Evolutionary conservation across 169 alveolate genomes (phyloP).

Genomic region (Plasmodium knowlesi): DNA sequence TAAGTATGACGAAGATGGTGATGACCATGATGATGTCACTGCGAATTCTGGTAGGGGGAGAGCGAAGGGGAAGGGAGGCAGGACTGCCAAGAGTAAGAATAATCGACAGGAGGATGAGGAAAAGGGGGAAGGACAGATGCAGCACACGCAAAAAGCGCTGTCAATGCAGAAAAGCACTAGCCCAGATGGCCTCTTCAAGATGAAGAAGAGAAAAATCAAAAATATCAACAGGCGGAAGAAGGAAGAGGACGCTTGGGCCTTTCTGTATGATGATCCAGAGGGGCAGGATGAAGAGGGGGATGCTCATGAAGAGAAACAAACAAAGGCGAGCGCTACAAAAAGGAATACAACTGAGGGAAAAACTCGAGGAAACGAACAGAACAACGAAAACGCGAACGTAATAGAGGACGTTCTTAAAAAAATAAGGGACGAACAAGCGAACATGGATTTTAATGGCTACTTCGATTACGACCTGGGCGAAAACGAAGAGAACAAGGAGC

Average conservation of each 20-base stretch:
- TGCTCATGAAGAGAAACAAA: background rate
- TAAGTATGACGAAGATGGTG: constrained; percentile 15
- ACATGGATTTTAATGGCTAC: constrained; percentile 17
- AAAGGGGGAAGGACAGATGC: background rate
- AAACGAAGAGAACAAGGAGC: constrained; percentile 61
- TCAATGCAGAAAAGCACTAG: background rate
- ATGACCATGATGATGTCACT: background rate
- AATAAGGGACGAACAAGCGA: constrained; percentile 41
- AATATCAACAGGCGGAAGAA: constrained; percentile 57
- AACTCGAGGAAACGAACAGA: background rate
- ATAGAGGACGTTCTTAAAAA: constrained; percentile 63
- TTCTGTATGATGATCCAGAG: constrained; percentile 24
- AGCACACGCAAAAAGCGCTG: background rate
- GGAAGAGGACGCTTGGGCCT: constrained; percentile 60
- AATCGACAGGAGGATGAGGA: background rate
- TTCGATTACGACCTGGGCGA: constrained; percentile 32
- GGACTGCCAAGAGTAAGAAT: background rate
- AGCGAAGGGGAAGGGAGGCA: background rate
- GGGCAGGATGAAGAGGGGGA: background rate
- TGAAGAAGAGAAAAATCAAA: constrained; percentile 56
- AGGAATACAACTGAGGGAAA: background rate
- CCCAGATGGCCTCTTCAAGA: background rate
- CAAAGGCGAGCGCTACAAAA: background rate
- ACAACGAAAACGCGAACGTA: background rate
- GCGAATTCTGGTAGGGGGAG: background rate